Evolutionary conservation across 345 rosid species (phyloP).

Genomic region (Limnanthes douglasii): DNA sequence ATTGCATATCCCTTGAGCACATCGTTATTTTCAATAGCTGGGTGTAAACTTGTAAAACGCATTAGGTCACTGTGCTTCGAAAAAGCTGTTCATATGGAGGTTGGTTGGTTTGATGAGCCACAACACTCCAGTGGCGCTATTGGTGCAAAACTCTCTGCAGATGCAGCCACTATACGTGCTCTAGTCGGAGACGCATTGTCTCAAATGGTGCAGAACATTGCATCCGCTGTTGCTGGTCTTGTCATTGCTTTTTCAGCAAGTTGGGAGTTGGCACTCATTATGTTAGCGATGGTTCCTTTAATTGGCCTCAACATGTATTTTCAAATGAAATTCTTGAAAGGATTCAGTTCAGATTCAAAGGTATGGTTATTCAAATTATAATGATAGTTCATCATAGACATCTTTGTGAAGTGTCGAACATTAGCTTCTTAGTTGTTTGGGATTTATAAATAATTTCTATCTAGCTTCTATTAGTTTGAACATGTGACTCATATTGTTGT

Average conservation of each 20-base stretch:
- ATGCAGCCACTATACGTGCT: slow-evolving; percentile 58
- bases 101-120: slow-evolving; percentile 72
- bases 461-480: too few relatives aligned
- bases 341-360: slow-evolving; percentile 77
- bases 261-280: slow-evolving; percentile 53
- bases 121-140: slow-evolving; percentile 66
- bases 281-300: slow-evolving; percentile 51
- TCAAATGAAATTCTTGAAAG: slow-evolving; percentile 56
- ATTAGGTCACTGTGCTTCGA: slow-evolving; percentile 63
- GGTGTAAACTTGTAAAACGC: slow-evolving; percentile 45
- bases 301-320: slow-evolving; percentile 38
- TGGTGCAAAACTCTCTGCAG: slow-evolving; percentile 82
- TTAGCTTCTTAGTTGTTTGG: too few relatives aligned
- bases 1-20: slow-evolving; percentile 28
- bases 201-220: slow-evolving; percentile 37
- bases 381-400: too few relatives aligned
- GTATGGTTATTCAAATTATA: slow-evolving; percentile 24
- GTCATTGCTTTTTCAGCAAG: slow-evolving; percentile 58
- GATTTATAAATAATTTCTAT: too few relatives aligned
- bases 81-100: slow-evolving; percentile 77
- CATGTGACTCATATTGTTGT: slow-evolving; percentile 6
- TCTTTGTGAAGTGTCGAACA: too few relatives aligned
- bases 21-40: slow-evolving; percentile 59
- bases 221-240: slow-evolving; percentile 46
- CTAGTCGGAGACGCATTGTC: slow-evolving; percentile 70